Percentiles rank a stretch among this genome's conserved stretches.
These are phyloP conservation scores for Aureobasidium zeae DNA, from an alignment of 2,329 filamentous ascomycete genomes.

Conservation along the genomic window DNA sequence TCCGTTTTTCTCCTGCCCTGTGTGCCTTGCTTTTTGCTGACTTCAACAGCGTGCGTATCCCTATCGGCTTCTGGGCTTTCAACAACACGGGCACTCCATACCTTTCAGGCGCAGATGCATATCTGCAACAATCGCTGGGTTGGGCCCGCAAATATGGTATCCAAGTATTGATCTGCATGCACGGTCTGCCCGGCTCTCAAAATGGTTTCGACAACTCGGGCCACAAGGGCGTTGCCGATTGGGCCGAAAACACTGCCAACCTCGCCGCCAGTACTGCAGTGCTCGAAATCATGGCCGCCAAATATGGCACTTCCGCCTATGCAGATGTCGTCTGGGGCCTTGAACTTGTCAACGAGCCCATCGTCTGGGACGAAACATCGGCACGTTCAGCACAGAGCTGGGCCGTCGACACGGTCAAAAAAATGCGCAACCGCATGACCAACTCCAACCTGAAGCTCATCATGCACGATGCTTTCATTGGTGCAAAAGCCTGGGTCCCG, in stretches of 20 bases:
- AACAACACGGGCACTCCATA: constrained; percentile 44
- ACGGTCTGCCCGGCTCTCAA: constrained; percentile 47
- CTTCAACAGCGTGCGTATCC: constrained; percentile 40
- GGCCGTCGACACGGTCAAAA: constrained; percentile 45
- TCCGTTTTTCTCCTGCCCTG: not conserved
- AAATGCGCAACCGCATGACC: constrained; percentile 24
- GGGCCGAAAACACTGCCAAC: constrained; percentile 40
- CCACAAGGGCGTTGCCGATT: constrained; percentile 34
- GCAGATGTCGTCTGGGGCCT: constrained; percentile 51
- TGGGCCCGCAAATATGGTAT: constrained; percentile 46
- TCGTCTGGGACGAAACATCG: constrained; percentile 36
- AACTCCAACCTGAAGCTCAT: constrained; percentile 37
- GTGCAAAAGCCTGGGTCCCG: constrained; percentile 50
- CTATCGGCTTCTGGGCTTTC: constrained; percentile 53
- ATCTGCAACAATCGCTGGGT: constrained; percentile 46
- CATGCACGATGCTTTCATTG: constrained; percentile 48
- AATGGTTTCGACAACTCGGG: constrained; percentile 57
- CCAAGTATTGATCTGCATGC: constrained; percentile 50
- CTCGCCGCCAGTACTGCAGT: constrained; percentile 44
- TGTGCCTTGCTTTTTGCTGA: not conserved
- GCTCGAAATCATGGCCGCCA: constrained; percentile 47
- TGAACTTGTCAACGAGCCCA: constrained; percentile 49
- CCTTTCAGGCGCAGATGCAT: constrained; percentile 42
- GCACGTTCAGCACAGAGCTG: constrained; percentile 42
- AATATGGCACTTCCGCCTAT: constrained; percentile 46